Percentiles rank a stretch among this genome's conserved stretches.
These are phyloP conservation scores for Nicotiana paniculata DNA, from an alignment of 257 asterid genomes.

Conservation along the genomic window DNA sequence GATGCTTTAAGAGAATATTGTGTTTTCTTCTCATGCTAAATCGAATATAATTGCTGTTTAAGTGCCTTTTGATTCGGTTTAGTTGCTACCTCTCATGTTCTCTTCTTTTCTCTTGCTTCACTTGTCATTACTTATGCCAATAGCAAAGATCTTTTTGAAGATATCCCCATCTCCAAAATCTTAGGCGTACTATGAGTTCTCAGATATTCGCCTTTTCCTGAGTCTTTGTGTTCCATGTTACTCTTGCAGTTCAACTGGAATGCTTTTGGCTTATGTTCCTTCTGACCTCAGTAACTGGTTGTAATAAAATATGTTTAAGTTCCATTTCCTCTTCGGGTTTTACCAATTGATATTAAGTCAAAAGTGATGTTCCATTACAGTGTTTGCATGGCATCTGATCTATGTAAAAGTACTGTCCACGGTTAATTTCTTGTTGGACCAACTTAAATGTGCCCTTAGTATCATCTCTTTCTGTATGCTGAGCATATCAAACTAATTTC, in stretches of 20 bases:
- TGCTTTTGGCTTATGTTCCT: not conserved
- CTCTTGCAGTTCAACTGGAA: not conserved
- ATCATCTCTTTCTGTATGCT: not conserved
- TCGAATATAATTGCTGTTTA: not conserved
- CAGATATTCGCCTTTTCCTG: not conserved
- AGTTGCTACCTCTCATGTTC: not conserved
- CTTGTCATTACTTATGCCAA: not conserved
- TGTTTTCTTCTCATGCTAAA: not conserved
- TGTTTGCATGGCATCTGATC: not conserved
- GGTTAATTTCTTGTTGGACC: conserved; percentile 4
- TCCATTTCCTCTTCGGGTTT: not conserved
- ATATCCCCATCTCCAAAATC: not conserved
- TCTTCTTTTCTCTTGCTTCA: not conserved
- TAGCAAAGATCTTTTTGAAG: not conserved
- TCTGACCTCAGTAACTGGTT: not conserved
- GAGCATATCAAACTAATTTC: not conserved
- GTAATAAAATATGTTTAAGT: not conserved
- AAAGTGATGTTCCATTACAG: not conserved
- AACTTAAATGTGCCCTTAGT: not conserved
- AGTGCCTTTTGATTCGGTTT: not conserved
- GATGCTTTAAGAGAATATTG: not conserved
- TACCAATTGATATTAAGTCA: not conserved
- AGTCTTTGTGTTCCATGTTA: not conserved
- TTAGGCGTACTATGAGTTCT: not conserved
- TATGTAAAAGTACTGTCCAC: not conserved